phyloP scores from a whole-genome alignment of 2,329 filamentous ascomycete genomes.

The Thelonectria discophora region DNA sequence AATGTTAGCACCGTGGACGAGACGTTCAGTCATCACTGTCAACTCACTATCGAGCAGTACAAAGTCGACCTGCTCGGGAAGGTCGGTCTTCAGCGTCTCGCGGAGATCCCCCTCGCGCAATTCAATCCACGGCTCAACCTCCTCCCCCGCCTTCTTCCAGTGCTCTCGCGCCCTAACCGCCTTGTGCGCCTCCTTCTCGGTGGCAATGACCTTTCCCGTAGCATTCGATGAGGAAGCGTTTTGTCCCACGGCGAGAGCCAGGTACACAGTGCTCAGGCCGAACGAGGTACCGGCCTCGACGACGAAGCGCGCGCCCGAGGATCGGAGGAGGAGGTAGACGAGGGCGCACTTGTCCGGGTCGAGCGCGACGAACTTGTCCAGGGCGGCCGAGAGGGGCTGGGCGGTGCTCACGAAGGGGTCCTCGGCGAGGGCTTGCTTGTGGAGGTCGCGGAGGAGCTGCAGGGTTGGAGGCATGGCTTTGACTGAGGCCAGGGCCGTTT shows the following conservation, averaged over 20 bases:
- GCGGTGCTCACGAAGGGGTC: too few relatives aligned
- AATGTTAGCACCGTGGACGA: not conserved
- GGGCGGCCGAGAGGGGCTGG: too few relatives aligned
- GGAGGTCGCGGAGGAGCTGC: too few relatives aligned
- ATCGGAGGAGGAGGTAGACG: slow-evolving; percentile 62
- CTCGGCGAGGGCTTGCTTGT: too few relatives aligned
- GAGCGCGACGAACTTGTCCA: slow-evolving; percentile 66
- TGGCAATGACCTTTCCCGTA: slow-evolving; percentile 60
- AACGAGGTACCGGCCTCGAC: slow-evolving; percentile 71
- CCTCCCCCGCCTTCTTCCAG: slow-evolving; percentile 62
- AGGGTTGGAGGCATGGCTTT: too few relatives aligned
- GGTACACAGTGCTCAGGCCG: slow-evolving; percentile 70
- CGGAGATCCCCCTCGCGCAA: slow-evolving; percentile 60
- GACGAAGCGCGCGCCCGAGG: slow-evolving; percentile 59
- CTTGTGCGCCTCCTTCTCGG: slow-evolving; percentile 67
- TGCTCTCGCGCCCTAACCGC: slow-evolving; percentile 60
- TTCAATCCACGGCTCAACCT: slow-evolving; percentile 62
- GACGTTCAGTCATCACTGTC: not conserved
- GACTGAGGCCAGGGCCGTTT: too few relatives aligned
- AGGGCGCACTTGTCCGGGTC: slow-evolving; percentile 67
- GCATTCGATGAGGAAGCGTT: slow-evolving; percentile 47
- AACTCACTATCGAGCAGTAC: slow-evolving; percentile 68
- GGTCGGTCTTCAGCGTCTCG: slow-evolving; percentile 58
- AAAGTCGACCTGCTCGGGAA: slow-evolving; percentile 62
- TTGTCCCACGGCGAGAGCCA: slow-evolving; percentile 65